Conservation (phyloP, 305 asterid genomes). For the Fraxinus ornus region DNA sequence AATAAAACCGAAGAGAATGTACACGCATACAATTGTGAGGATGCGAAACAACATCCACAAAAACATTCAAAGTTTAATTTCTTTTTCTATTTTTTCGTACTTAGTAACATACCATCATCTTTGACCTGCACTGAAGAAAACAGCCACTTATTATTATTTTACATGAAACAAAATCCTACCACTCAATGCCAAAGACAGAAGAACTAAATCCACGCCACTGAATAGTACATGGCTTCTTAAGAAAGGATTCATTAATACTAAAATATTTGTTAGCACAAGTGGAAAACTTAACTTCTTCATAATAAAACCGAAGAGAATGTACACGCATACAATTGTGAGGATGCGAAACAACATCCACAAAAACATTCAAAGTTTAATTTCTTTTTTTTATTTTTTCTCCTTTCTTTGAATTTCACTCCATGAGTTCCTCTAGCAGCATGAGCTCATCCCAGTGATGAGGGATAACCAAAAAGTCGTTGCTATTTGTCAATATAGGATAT, state of each 20-base stretch:
- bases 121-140: constrained; percentile 69
- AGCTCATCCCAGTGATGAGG: background rate
- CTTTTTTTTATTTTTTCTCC: background rate
- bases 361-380: background rate
- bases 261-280: background rate
- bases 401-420: background rate
- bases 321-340: background rate
- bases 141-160: constrained; percentile 28
- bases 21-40: background rate
- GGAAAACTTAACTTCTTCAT: background rate
- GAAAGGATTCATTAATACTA: background rate
- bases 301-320: background rate
- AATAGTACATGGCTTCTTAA: background rate
- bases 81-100: too few relatives aligned
- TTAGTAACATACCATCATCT: constrained; percentile 56
- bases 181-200: background rate
- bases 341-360: background rate
- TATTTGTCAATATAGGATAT: background rate
- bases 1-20: background rate
- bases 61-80: background rate
- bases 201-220: background rate
- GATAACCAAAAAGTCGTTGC: background rate
- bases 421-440: background rate
- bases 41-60: background rate
- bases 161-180: background rate